Conservation (phyloP, 257 asterid species). For the Agastache rugosa region DNA sequence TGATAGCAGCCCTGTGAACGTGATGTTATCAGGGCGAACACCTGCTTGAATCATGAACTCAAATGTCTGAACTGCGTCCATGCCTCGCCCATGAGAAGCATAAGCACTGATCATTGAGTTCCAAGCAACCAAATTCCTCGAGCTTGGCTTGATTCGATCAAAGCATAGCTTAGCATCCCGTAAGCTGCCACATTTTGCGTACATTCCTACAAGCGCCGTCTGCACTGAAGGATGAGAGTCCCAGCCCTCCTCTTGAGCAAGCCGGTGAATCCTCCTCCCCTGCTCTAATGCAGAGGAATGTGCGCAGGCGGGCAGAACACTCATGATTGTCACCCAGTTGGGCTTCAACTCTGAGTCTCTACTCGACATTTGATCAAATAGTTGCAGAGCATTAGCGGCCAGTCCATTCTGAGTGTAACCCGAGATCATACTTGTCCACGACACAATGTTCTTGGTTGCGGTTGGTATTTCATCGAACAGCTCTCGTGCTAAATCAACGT, state of each 20-base stretch:
- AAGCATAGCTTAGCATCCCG: slow-evolving; percentile 69
- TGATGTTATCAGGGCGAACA: slow-evolving; percentile 64
- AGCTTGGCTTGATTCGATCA: slow-evolving; percentile 45
- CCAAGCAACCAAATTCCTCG: slow-evolving; percentile 70
- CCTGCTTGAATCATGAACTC: slow-evolving; percentile 68
- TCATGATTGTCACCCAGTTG: slow-evolving; percentile 86
- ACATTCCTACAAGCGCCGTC: slow-evolving; percentile 79
- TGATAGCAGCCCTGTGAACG: slow-evolving; percentile 79
- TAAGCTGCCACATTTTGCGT: slow-evolving; percentile 83
- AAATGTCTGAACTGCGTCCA: slow-evolving; percentile 61
- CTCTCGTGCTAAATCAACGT: slow-evolving; percentile 52
- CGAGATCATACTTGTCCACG: slow-evolving; percentile 90
- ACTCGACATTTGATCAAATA: slow-evolving; percentile 66
- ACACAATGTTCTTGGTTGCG: slow-evolving; percentile 59
- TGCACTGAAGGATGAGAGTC: slow-evolving; percentile 68
- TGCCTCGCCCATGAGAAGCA: slow-evolving; percentile 74
- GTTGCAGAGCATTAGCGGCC: slow-evolving; percentile 54
- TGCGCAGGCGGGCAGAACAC: slow-evolving; percentile 80
- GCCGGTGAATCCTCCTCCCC: slow-evolving; percentile 63
- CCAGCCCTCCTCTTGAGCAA: slow-evolving; percentile 59
- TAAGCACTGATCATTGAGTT: slow-evolving; percentile 79
- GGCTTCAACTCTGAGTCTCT: slow-evolving; percentile 64
- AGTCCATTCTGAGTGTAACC: slow-evolving; percentile 88
- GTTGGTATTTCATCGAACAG: slow-evolving; percentile 60
- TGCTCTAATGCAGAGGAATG: slow-evolving; percentile 68